These are phyloP conservation scores for Leishmania martiniquensis DNA, from an alignment of 208 protist genomes.

Conservation along the genomic window DNA sequence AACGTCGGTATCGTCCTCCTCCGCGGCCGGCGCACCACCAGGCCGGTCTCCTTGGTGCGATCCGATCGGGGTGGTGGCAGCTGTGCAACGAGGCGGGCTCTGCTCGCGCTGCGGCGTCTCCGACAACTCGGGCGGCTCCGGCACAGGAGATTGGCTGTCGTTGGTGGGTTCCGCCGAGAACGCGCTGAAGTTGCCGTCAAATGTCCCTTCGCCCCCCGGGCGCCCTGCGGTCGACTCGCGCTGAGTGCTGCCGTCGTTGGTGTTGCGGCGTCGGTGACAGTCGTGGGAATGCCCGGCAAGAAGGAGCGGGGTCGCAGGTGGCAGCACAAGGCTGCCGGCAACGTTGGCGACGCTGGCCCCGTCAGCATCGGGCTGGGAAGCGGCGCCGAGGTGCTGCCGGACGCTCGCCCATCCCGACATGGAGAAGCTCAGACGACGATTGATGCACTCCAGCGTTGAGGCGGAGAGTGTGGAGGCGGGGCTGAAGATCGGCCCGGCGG, in stretches of 20 bases:
- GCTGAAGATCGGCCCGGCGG: neutral
- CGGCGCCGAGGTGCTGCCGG: slow-evolving; percentile 15
- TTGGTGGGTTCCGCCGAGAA: neutral
- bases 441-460: slow-evolving; percentile 41
- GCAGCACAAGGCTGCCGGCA: slow-evolving; percentile 16
- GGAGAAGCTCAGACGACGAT: slow-evolving; percentile 36
- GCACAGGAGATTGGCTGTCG: slow-evolving; percentile 31
- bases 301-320: slow-evolving; percentile 19
- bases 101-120: slow-evolving; percentile 40
- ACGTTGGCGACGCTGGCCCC: neutral
- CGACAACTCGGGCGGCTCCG: slow-evolving; percentile 20
- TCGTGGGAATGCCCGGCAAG: neutral
- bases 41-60: neutral
- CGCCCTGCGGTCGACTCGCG: neutral
- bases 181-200: neutral
- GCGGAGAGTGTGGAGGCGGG: slow-evolving; percentile 34
- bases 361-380: slow-evolving; percentile 8
- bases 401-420: slow-evolving; percentile 23
- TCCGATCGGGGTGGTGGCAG: slow-evolving; percentile 2
- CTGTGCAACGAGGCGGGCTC: slow-evolving; percentile 52
- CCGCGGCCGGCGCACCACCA: neutral
- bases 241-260: neutral
- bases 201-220: slow-evolving; percentile 2
- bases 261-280: neutral
- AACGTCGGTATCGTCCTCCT: neutral